A percentile compares a stretch with the other conserved stretches of the same genome.
Conservation (phyloP, 2,329 filamentous ascomycete genomes). For the Hypoxylon sp. region DNA sequence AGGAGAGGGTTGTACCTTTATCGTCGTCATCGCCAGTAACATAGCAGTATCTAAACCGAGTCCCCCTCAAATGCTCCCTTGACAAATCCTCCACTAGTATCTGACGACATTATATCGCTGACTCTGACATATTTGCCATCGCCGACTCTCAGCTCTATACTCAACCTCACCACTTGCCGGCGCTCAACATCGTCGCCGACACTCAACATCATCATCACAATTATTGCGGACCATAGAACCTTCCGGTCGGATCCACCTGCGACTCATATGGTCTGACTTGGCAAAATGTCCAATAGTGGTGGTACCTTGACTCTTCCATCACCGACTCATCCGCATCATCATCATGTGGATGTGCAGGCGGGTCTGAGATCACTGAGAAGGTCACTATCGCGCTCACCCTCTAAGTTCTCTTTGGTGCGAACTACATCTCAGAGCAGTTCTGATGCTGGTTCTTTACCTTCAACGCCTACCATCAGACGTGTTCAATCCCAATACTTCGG, state of each 20-base stretch:
- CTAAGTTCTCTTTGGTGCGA: slow-evolving; percentile 80
- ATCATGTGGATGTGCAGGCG: slow-evolving; percentile 82
- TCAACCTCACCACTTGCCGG: neutral
- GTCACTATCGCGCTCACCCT: slow-evolving; percentile 93
- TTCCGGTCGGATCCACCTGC: neutral
- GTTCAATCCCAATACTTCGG: slow-evolving; percentile 63
- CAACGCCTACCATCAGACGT: slow-evolving; percentile 61
- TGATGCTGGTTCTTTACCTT: slow-evolving; percentile 65
- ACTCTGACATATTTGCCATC: neutral
- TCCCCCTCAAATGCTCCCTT: neutral
- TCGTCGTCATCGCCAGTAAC: slow-evolving; percentile 32
- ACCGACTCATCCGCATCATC: slow-evolving; percentile 84
- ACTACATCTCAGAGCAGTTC: slow-evolving; percentile 63
- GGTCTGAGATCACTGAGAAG: slow-evolving; percentile 87
- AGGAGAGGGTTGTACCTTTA: slow-evolving; percentile 44
- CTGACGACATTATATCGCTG: neutral
- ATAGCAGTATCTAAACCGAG: slow-evolving; percentile 42
- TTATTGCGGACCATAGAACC: slow-evolving; percentile 13
- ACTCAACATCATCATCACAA: neutral
- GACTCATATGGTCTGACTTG: slow-evolving; percentile 1
- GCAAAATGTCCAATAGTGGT: slow-evolving; percentile 61
- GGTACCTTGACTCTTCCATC: slow-evolving; percentile 85
- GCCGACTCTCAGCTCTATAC: neutral
- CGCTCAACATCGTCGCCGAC: neutral
- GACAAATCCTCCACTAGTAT: neutral